phyloP scores from a whole-genome alignment of 140 eudicot genomes.

The Stevia rebaudiana region DNA sequence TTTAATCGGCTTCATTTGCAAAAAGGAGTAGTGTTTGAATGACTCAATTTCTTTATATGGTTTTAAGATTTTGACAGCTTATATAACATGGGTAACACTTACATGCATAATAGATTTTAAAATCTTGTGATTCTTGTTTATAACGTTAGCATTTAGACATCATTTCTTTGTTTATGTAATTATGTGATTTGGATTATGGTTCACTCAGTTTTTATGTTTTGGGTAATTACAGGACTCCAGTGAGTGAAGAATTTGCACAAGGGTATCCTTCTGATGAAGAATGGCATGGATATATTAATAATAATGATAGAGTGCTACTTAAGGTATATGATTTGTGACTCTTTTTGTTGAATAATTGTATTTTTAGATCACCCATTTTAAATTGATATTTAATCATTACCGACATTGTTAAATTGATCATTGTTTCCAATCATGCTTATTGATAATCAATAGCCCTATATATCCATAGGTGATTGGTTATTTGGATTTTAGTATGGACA shows the following conservation, averaged over 20 bases:
- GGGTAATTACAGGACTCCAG: slow-evolving; percentile 53
- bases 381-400: not conserved
- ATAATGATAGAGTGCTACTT: slow-evolving; percentile 70
- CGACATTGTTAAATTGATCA: not conserved
- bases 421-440: slow-evolving; percentile 3
- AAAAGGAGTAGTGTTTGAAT: not conserved
- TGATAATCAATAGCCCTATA: not conserved
- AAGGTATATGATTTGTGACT: slow-evolving; percentile 41
- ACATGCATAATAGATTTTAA: not conserved
- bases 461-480: not conserved
- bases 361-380: not conserved
- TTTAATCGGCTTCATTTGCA: not conserved
- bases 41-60: not conserved
- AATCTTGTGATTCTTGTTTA: not conserved
- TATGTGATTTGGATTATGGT: slow-evolving; percentile 5
- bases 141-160: not conserved
- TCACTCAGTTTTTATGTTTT: too few species aligned
- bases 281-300: slow-evolving; percentile 79
- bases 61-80: not conserved
- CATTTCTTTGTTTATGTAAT: not conserved
- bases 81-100: not conserved
- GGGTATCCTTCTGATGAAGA: slow-evolving; percentile 80
- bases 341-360: not conserved
- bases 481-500: not conserved
- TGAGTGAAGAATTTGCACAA: slow-evolving; percentile 47